Evolutionary conservation across 257 asterid genomes (phyloP).

Genomic region (Marsdenia floribunda): DNA sequence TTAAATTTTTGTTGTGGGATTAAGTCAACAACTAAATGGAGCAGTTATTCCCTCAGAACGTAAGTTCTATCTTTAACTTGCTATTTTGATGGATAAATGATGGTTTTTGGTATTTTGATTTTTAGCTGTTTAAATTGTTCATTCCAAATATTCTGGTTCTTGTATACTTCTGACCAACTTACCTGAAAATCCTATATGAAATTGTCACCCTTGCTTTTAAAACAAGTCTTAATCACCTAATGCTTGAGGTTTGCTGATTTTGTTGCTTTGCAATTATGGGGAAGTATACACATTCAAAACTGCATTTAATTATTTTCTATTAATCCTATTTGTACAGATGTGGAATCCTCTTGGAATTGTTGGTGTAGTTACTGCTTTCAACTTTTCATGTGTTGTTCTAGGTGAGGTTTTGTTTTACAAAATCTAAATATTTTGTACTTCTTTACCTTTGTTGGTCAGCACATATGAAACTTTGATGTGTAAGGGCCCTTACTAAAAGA

Average conservation of each 20-base stretch:
- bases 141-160: background rate
- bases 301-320: constrained; percentile 6
- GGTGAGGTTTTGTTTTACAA: constrained; percentile 42
- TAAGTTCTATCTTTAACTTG: constrained; percentile 34
- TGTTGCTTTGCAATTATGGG: constrained; percentile 9
- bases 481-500: background rate
- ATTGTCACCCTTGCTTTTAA: constrained; percentile 16
- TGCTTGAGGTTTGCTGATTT: constrained; percentile 81
- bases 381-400: constrained; percentile 97
- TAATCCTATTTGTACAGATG: constrained; percentile 45
- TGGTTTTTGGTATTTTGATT: background rate
- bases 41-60: constrained; percentile 97
- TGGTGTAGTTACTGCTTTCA: constrained; percentile 94
- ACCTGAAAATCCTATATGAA: constrained; percentile 11
- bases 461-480: background rate
- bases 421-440: background rate
- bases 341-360: constrained; percentile 99
- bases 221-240: constrained; percentile 96
- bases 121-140: constrained; percentile 2
- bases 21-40: constrained; percentile 98
- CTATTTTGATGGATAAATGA: constrained; percentile 1
- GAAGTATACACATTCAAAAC: background rate
- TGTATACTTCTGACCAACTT: background rate
- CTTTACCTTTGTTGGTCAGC: background rate
- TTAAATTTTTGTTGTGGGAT: constrained; percentile 97